Conservation (phyloP, 495 filamentous ascomycete genomes). For the Chaetomidium leptoderma region DNA sequence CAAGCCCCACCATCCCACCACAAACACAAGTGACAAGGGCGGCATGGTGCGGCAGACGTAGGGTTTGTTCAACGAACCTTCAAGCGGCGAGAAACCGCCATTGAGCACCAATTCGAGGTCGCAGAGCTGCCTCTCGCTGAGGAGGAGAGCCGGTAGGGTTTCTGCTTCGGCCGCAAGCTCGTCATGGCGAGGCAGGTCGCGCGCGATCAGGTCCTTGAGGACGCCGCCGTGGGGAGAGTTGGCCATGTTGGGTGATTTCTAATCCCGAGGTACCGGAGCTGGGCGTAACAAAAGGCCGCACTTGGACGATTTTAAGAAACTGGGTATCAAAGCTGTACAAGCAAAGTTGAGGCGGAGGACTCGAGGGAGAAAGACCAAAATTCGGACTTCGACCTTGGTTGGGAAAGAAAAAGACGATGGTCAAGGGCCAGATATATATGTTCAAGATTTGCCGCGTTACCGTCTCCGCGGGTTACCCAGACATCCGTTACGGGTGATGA, state of each 20-base stretch:
- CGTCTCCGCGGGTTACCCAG: constrained; percentile 14
- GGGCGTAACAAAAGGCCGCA: not conserved
- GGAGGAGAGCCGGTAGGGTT: constrained; percentile 73
- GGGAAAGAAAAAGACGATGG: not conserved
- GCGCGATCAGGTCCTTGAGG: constrained; percentile 92
- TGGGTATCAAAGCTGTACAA: not conserved
- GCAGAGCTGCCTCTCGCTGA: constrained; percentile 92
- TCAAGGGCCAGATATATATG: constrained; percentile 9
- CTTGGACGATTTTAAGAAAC: not conserved
- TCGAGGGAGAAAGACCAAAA: not conserved
- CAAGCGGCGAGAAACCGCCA: constrained; percentile 94
- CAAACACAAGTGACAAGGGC: too few relatives aligned
- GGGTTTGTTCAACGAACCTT: constrained; percentile 55
- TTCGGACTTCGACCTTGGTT: not conserved
- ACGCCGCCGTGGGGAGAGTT: constrained; percentile 91
- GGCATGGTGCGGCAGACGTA: constrained; percentile 6
- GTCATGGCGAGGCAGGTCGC: constrained; percentile 73
- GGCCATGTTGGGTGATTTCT: constrained; percentile 41
- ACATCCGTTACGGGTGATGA: not conserved
- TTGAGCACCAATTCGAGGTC: constrained; percentile 94
- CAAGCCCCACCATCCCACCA: constrained; percentile 30
- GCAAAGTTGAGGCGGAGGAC: not conserved
- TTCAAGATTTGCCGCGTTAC: constrained; percentile 15
- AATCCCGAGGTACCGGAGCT: constrained; percentile 1
- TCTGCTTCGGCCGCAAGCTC: constrained; percentile 81